phyloP scores from a whole-genome alignment of 2,329 filamentous ascomycete species.

The Gliomastix tumulicola region DNA sequence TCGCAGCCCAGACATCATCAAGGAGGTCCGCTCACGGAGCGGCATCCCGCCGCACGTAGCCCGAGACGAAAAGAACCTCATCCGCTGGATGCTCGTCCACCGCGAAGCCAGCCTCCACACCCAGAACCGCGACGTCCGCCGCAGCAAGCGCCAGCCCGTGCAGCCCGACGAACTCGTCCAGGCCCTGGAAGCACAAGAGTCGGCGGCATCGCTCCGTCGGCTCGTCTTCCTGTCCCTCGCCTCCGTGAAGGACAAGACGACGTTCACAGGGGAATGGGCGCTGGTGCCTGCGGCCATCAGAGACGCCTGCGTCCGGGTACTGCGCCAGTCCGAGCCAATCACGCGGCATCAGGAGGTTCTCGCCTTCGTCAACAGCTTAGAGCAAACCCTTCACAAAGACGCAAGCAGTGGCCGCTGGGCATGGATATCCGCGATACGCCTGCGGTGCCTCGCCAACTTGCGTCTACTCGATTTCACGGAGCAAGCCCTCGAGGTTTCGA shows the following conservation, averaged over 20 bases:
- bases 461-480: neutral
- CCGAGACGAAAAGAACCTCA: slow-evolving; percentile 19
- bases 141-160: neutral
- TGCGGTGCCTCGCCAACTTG: slow-evolving; percentile 1
- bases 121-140: too few species aligned
- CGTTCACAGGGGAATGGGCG: neutral
- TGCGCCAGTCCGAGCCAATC: neutral
- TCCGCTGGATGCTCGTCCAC: slow-evolving; percentile 27
- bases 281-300: slow-evolving; percentile 1
- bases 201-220: slow-evolving; percentile 13
- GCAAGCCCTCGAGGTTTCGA: neutral
- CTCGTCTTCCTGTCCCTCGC: slow-evolving; percentile 18
- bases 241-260: neutral
- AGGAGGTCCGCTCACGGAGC: slow-evolving; percentile 15
- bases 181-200: neutral
- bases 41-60: slow-evolving; percentile 19
- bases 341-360: slow-evolving; percentile 1
- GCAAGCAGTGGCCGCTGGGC: too few species aligned
- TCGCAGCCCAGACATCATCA: slow-evolving; percentile 6
- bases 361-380: slow-evolving; percentile 3
- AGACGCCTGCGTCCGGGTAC: neutral
- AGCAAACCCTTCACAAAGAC: too few species aligned
- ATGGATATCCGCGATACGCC: neutral
- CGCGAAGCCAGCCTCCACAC: slow-evolving; percentile 5
- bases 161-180: neutral